Conservation (phyloP, 306 rosid genomes). For the Heteromeles arbutifolia region DNA sequence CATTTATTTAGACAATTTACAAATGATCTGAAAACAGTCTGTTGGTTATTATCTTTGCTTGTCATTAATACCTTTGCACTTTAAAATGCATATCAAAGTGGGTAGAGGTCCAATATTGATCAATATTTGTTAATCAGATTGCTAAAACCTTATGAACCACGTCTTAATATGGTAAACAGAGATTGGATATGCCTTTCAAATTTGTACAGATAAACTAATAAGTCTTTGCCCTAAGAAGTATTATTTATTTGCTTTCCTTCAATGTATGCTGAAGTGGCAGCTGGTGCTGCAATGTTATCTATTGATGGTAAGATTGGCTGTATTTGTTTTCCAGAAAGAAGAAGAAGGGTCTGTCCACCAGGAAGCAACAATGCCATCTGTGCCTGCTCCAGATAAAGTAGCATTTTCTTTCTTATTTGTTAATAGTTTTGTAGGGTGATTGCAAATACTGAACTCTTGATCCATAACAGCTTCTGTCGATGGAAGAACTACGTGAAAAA, state of each 20-base stretch:
- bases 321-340: constrained; percentile 63
- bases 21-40: neutral
- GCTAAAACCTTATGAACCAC: neutral
- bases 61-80: neutral
- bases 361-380: constrained; percentile 59
- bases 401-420: neutral
- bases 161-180: neutral
- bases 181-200: neutral
- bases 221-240: neutral
- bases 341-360: constrained; percentile 75
- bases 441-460: constrained; percentile 7
- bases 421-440: neutral
- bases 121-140: neutral
- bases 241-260: constrained; percentile 3
- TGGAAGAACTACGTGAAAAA: constrained; percentile 80
- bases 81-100: neutral
- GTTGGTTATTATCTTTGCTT: neutral
- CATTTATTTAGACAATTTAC: constrained; percentile 11
- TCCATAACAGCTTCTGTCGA: constrained; percentile 56
- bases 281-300: neutral
- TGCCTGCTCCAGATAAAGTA: constrained; percentile 68
- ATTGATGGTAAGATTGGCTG: constrained; percentile 14
- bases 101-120: neutral
- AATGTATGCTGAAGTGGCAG: neutral
- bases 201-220: neutral